Evolutionary conservation across 768 basidiomycete species (phyloP), one percentile per base, ranked within the genome.

Genomic region (Tricholoma sp.): DNA sequence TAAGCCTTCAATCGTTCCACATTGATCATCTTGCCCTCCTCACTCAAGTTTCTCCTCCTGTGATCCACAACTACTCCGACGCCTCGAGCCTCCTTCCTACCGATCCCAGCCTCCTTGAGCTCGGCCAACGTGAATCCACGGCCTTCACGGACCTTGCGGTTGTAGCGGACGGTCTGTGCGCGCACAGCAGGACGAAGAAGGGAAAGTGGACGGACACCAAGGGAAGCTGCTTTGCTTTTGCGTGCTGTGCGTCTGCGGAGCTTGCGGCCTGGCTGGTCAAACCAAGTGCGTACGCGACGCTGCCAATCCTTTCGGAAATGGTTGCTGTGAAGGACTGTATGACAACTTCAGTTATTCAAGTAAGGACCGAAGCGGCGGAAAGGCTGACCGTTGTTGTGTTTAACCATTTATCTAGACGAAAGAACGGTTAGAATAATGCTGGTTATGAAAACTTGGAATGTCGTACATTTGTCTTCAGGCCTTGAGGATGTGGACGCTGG

Each of bases 221-320:
- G 88, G 59, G 84, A 73, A 47, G 93, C 83, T 57, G 94, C 93
- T 80, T 97, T 98, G 66, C 79, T 78, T 76, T 93, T 88, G 76
- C 97, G 91, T 45, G 94, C 93, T 49, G 80, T 86, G 72, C 97
- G 90, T 72, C 97, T 84, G 73, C 92, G 90, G 74, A 94, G 89
- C 79, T 98, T 98, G 72, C 91, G 90, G 50, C 95, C 96, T 57
- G 97, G 94, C 78, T 99, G 97, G 81, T 98, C 91, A 74, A 98
- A 98, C 95, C 95, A 94, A 71, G 93, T 96, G 76, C 88, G 88
- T 67, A 96, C 94, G 63, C 89, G 89, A 70, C 87, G 83, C 76
- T 98, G 96, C 95, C 95, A 98, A 74, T 98, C 95, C 86, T 98
- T 98, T 81, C 86, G 91, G 84, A 94, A 94, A 74, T 97, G 94